Conservation (phyloP, 768 basidiomycete species). For the Pholiota microspora region DNA sequence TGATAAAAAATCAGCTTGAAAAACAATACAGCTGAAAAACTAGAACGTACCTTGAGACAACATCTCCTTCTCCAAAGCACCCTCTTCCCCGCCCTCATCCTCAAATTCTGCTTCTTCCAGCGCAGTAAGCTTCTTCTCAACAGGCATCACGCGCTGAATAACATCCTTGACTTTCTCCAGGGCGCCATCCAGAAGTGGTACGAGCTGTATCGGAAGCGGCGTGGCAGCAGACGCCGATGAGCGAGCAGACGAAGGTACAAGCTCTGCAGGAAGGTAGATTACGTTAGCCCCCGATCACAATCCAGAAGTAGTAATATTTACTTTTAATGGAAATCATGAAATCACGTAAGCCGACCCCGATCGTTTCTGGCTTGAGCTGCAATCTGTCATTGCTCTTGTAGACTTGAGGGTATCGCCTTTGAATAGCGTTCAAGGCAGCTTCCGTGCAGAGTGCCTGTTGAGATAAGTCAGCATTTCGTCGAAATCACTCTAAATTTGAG, state of each 20-base stretch:
- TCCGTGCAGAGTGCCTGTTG: slow-evolving; percentile 90
- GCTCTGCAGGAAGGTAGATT: slow-evolving; percentile 47
- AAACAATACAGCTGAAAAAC: neutral
- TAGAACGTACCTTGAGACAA: slow-evolving; percentile 71
- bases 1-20: slow-evolving; percentile 9
- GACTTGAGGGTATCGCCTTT: slow-evolving; percentile 94
- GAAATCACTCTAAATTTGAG: slow-evolving; percentile 3
- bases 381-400: slow-evolving; percentile 90
- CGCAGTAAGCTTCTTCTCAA: slow-evolving; percentile 77
- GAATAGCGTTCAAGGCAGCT: slow-evolving; percentile 94
- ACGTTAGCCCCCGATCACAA: neutral
- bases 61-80: slow-evolving; percentile 87
- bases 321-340: slow-evolving; percentile 98
- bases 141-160: slow-evolving; percentile 74
- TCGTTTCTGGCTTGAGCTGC: slow-evolving; percentile 80
- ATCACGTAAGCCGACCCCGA: slow-evolving; percentile 81
- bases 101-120: slow-evolving; percentile 96
- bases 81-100: slow-evolving; percentile 68
- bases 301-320: slow-evolving; percentile 36
- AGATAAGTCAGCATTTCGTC: slow-evolving; percentile 7
- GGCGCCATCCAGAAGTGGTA: slow-evolving; percentile 66
- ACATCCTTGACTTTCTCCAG: slow-evolving; percentile 71
- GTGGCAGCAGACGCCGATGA: slow-evolving; percentile 85
- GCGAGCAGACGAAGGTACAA: slow-evolving; percentile 92
- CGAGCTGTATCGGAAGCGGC: slow-evolving; percentile 82